Base-by-base conservation (phyloP, 768 basidiomycete genomes). In the Ramaria rubella region DNA sequence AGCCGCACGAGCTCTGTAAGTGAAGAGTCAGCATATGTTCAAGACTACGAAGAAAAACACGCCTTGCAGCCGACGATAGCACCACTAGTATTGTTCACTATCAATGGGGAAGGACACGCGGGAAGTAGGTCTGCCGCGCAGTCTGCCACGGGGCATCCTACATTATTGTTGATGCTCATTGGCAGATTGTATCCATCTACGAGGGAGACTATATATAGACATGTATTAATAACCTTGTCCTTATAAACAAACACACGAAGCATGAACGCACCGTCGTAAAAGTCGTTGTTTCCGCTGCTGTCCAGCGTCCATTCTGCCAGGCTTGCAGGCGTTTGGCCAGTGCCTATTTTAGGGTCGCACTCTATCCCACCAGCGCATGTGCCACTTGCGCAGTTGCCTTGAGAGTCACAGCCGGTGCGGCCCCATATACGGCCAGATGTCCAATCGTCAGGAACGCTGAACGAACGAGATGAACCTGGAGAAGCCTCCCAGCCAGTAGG, bases 281-380 rank as follows among this genome's bases (percentile, higher is more conserved):
- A 82, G 59, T 87, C 86, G 1, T 40, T 21, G 46, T 71, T 74
- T 14, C 70, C 74, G 40, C 66, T 63, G 1, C 64, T 74, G 15
- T 33, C 45, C 8, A 87, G 68, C n/a, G 82, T 86, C 71, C 79
- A 87, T 61, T 87, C 85, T 1, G 86, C 86, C 31, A 87, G 70
- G 4, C 79, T 77, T 14, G 81, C 85, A 42, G 87, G 87, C 27
- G 85, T 83, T 17, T 82, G 76, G 49, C 82, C 83, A 1, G 74
- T 75, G 5, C 74, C 74, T 14, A 66, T 69, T 58, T 62, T 52
- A 14, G 67, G 58, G 59, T 73, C 69, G 50, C 73, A 75, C 23
- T 63, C 45, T 0, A 75, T 63, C 31, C 75, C 75, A 52, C 45
- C 59, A 44, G 60, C 73, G 71, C 72, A 17, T 3, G 24, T 14